Evolutionary conservation across 139 green algal genomes (phyloP), one percentile per base, ranked within the genome.

Genomic region (Diplosphaera chodatii): DNA sequence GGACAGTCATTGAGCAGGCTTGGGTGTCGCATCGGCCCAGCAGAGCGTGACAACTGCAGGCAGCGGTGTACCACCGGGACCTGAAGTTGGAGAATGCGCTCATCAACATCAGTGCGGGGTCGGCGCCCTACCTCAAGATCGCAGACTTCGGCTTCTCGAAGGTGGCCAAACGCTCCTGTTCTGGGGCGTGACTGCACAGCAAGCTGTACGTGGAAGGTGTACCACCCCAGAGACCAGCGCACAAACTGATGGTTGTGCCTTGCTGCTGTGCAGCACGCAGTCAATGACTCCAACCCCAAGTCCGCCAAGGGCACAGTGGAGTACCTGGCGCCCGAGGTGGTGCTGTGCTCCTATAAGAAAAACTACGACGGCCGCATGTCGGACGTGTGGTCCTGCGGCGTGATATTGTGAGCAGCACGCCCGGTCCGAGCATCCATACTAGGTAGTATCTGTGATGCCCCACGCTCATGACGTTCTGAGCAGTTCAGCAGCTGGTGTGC

Each of bases 321-420:
- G 29, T 94, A 90, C 79, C 92, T 92, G 85, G 80, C 81, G 0
- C 86, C 89, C 13, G 86, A 94, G 80, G 72, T 93, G 32, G 77
- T 84, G 48, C 68, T 75, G 62, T 32, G 56, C 48, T 59, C 48
- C 10, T 59, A 59, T 18, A 62, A 64, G 25, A 32, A 68, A n/a
- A 41, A 55, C 66, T 78, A 78, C 32, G 66, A 78, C 56, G 76
- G 64, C 4, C 8, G n/a, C 27, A 40, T 18, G 30, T 59, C 82
- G 10, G 88, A 94, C 68, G 82, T 94, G 10, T 94, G 88, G 88
- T 86, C 87, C 1, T 74, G 63, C n/a, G 89, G 89, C 40, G 82
- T 94, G 34, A 80, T 91, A 75, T 74, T 92, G 23, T 84, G 88
- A 59, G 48, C 16, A 5, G 8, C 48, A n/a, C n/a, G n/a, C n/a